Evolutionary conservation across 768 basidiomycete species (phyloP), one percentile per base, ranked within the genome.

Genomic region (Lentinula lateritia): DNA sequence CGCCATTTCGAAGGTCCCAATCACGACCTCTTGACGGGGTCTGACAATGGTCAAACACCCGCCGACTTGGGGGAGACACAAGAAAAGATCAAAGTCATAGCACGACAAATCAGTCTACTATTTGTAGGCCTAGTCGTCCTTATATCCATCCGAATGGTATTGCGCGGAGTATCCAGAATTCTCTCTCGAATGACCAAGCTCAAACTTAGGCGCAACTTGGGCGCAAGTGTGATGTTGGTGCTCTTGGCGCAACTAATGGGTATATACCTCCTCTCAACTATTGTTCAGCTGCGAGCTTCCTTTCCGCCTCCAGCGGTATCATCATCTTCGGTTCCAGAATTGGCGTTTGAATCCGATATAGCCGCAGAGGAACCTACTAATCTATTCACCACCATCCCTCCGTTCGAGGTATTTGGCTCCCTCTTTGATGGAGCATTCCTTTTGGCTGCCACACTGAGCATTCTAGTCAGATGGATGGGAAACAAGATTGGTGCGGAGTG

Each of bases 181-280:
- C 74, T 91, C 39, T 60, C 59, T n/a, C 82, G 81, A 58, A 82
- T 89, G 16, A 86, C 86, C 38, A 89, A 85, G 66, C 35, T 59
- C 10, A 50, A 59, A 28, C 38, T 59, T 10, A 50, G 38, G n/a
- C 80, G 84, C 38, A 89, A 82, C 58, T 76, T 89, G 6, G 87
- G 87, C 38, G 89, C 89, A 5, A 88, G 88, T 5, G 73, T 93
- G 45, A 88, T 93, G 82, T 71, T 93, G 28, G 80, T 94, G 35
- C 72, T 88, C 9, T 79, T 94, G 23, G 88, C 91, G 6, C 91
- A 94, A 69, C 78, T 94, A 52, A 92, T 94, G 92, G 89, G 88
- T 10, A 88, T 90, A 46, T 94, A 94, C 69, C 82, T 93, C 39
- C 82, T 94, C 34, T 87, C 90, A 3, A 93, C 91, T 0, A 75